Evolutionary conservation across 306 rosid species (phyloP).

Genomic region (Coriaria nepalensis): DNA sequence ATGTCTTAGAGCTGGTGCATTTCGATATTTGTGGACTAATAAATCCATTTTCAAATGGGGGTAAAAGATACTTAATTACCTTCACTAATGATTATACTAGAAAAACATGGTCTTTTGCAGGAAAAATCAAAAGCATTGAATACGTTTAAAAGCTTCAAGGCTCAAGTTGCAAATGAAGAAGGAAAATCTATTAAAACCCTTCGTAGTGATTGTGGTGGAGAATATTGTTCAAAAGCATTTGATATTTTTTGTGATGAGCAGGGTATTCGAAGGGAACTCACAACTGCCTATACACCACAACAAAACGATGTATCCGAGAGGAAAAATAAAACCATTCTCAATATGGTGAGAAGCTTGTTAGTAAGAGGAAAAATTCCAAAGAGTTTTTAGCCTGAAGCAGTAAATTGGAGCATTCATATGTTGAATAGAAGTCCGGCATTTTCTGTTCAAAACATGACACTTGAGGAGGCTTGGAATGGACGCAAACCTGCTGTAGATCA

Average conservation of each 20-base stretch:
- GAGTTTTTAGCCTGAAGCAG: neutral
- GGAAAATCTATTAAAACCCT: neutral
- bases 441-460: neutral
- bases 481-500: no score
- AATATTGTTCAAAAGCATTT: neutral
- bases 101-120: neutral
- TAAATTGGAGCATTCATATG: neutral
- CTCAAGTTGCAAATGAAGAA: neutral
- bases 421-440: neutral
- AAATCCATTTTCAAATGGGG: neutral
- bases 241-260: neutral
- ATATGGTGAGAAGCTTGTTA: constrained; percentile 3
- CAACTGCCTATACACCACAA: neutral
- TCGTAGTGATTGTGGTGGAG: neutral
- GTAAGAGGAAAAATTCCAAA: constrained; percentile 1
- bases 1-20: neutral
- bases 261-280: neutral
- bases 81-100: neutral
- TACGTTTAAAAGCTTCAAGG: constrained; percentile 1
- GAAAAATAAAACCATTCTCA: constrained; percentile 1
- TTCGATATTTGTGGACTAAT: neutral
- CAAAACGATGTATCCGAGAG: constrained; percentile 1
- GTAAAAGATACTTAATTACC: neutral
- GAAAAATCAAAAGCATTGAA: neutral
- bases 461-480: neutral